Evolutionary conservation across 805 yeast species (phyloP), one percentile per base, ranked within the genome.

Genomic region (Ogataea wickerhamii): DNA sequence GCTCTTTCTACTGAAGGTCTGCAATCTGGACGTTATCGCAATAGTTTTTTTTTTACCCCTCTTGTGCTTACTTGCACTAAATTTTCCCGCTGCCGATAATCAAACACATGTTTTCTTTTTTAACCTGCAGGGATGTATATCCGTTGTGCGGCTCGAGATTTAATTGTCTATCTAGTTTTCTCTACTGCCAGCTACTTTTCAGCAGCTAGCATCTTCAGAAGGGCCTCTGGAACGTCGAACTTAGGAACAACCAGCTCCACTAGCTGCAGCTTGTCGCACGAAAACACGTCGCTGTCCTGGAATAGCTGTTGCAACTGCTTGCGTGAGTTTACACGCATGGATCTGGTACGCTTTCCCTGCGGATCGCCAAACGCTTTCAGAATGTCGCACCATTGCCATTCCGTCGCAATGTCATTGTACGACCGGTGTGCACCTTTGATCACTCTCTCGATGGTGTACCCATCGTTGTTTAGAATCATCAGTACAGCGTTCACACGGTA

Each of bases 321-420:
- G 20, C 62, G 58, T 6, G 66, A 66, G 12, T 56, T 41, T 19
- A 80, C 63, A 20, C 48, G 52, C 18, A 49, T 47, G 21, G 66
- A 61, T 28, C 52, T 55, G 32, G 65, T 44, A 36, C 53, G 54
- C 40, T 61, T 55, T 7, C 63, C 59, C 2, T 37, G 28, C 12
- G 59, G 52, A 47, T 71, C 87, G n/a, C 88, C 89, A 53, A 89
- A 83, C 16, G 76, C 72, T 44, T 71, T 67, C 47, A 85, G 68
- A 36, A 86, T 63, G 41, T 76, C 66, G 6, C 81, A 70, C 95
- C 95, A 88, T 47, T 81, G 56, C 76, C 78, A 71, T n/a, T 58
- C 49, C 6, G 60, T 61, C 37, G 68, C 64, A 30, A 74, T 71
- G 44, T 74, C 78, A 47, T 74, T 74, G 47, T 73, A 74, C 0